These are phyloP conservation scores for Candida coleopterorum DNA, from an alignment of 805 yeast genomes.

Conservation along the genomic window DNA sequence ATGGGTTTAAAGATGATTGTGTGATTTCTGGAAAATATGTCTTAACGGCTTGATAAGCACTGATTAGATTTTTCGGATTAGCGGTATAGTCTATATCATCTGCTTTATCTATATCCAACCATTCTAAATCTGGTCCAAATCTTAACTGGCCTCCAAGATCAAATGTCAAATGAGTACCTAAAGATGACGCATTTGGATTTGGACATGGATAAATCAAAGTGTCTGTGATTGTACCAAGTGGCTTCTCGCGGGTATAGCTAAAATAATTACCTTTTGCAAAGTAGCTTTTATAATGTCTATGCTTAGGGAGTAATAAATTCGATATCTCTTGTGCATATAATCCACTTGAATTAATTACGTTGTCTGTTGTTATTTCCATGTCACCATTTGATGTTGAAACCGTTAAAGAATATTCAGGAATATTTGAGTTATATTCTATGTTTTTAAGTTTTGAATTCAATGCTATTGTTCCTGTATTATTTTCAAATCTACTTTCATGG, in stretches of 20 bases:
- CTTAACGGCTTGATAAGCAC: constrained; percentile 54
- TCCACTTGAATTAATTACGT: constrained; percentile 77
- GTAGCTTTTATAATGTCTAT: constrained; percentile 51
- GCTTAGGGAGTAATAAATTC: constrained; percentile 61
- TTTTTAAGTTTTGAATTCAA: constrained; percentile 54
- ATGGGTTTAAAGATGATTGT: constrained; percentile 49
- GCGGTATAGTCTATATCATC: constrained; percentile 43
- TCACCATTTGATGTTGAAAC: constrained; percentile 24
- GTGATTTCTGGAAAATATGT: constrained; percentile 62
- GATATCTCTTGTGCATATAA: constrained; percentile 67
- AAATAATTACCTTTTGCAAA: constrained; percentile 88
- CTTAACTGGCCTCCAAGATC: constrained; percentile 74
- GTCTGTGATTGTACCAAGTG: constrained; percentile 31
- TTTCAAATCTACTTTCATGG: constrained; percentile 50
- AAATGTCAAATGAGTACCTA: constrained; percentile 85
- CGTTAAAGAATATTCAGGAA: constrained; percentile 19
- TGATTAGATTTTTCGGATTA: constrained; percentile 41
- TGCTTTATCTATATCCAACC: constrained; percentile 47
- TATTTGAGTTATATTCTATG: constrained; percentile 20
- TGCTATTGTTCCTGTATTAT: constrained; percentile 60
- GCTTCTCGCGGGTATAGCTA: constrained; percentile 44
- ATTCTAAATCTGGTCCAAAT: constrained; percentile 89
- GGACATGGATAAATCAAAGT: constrained; percentile 67
- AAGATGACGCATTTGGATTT: constrained; percentile 61
- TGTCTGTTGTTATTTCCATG: constrained; percentile 45